Conservation (phyloP, 805 yeast species). For the Monosporozyma aquatica region DNA sequence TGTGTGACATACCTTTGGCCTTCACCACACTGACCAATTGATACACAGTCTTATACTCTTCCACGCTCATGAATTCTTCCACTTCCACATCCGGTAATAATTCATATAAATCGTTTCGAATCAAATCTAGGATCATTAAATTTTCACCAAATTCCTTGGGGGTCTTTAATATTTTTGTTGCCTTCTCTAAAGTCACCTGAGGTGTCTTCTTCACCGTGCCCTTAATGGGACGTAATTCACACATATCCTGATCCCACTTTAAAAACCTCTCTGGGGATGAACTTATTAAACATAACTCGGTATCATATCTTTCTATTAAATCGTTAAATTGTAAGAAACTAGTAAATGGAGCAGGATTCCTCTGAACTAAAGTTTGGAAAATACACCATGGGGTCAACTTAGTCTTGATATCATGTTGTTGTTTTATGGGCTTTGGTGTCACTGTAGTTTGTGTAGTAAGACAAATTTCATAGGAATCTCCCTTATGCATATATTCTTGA, state of each 20-base stretch:
- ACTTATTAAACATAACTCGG: conserved; percentile 47
- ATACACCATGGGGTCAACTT: conserved; percentile 66
- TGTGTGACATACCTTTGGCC: conserved; percentile 37
- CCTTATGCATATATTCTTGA: conserved; percentile 58
- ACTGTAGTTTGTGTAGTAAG: conserved; percentile 68
- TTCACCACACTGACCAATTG: conserved; percentile 85
- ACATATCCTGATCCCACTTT: conserved; percentile 54
- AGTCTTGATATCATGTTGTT: conserved; percentile 10
- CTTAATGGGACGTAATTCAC: conserved; percentile 89
- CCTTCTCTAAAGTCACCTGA: conserved; percentile 46
- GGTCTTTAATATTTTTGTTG: conserved; percentile 56
- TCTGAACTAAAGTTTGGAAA: conserved; percentile 57
- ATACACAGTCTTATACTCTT: conserved; percentile 83
- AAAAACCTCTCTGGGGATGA: conserved; percentile 94
- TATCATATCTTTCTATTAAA: conserved; percentile 41
- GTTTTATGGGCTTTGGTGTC: conserved; percentile 33
- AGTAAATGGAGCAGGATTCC: conserved; percentile 90
- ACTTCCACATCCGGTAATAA: conserved; percentile 60
- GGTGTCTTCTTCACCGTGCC: conserved; percentile 78
- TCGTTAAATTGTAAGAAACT: conserved; percentile 58
- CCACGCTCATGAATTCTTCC: conserved; percentile 77
- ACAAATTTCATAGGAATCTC: conserved; percentile 92
- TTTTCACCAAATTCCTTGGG: conserved; percentile 95
- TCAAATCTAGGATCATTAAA: conserved; percentile 91
- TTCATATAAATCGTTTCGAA: conserved; percentile 80